phyloP scores from a whole-genome alignment of 768 basidiomycete genomes.

The Lactifluus piperatus region DNA sequence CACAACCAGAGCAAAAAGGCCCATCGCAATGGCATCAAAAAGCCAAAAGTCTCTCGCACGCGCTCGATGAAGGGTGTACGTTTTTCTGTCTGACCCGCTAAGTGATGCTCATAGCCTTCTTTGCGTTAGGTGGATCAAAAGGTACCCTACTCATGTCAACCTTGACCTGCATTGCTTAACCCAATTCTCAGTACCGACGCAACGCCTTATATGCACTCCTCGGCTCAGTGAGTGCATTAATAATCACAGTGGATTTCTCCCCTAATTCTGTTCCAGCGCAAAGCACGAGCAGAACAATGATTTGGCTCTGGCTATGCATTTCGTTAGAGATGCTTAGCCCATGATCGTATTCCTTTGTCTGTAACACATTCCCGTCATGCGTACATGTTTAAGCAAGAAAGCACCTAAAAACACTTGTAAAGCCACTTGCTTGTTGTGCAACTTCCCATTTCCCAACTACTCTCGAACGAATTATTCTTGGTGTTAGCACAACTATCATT shows the following conservation, averaged over 20 bases:
- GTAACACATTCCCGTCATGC: slow-evolving; percentile 16
- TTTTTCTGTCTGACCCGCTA: slow-evolving; percentile 36
- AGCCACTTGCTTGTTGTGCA: neutral
- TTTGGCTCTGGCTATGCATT: slow-evolving; percentile 3
- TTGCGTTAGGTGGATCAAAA: slow-evolving; percentile 64
- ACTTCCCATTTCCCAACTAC: too few relatives aligned
- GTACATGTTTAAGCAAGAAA: slow-evolving; percentile 21
- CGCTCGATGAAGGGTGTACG: slow-evolving; percentile 88
- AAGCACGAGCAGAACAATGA: slow-evolving; percentile 52
- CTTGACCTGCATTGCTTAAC: neutral
- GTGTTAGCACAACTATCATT: neutral
- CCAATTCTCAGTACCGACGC: slow-evolving; percentile 61
- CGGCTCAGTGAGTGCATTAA: slow-evolving; percentile 56
- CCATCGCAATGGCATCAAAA: slow-evolving; percentile 96
- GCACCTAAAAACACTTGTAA: slow-evolving; percentile 20
- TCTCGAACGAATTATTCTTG: neutral
- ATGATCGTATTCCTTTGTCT: slow-evolving; percentile 1
- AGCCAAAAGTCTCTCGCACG: slow-evolving; percentile 54
- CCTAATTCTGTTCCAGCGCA: slow-evolving; percentile 37
- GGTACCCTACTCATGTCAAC: slow-evolving; percentile 32
- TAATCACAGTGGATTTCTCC: neutral
- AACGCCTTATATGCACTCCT: slow-evolving; percentile 64
- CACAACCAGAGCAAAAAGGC: slow-evolving; percentile 98
- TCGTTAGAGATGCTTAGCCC: neutral
- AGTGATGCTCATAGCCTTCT: slow-evolving; percentile 3